Evolutionary conservation across 441 rosid species (phyloP), one percentile per base, ranked within the genome.

Genomic region (Kokia cookei): DNA sequence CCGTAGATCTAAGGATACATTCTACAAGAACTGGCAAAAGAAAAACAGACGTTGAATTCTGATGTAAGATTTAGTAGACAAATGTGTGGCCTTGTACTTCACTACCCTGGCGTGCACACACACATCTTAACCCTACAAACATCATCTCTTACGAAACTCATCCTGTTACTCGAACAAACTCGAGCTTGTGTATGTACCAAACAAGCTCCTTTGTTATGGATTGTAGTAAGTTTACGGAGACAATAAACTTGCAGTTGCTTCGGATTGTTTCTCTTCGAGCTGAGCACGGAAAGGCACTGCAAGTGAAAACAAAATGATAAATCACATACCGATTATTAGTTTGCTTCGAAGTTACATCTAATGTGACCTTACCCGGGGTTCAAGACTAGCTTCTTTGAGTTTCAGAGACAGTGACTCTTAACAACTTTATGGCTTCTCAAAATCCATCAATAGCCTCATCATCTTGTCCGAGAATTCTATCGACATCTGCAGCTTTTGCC

Each of bases 401-500:
- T 91, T 91, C 77, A 90, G 75, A 14, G 86, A 83, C 84, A 90
- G 84, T 43, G 93, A 80, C 78, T 91, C 96, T 82, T 82, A 96
- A 77, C 79, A 92, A 77, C 71, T 83, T 81, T 76, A 92, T 88
- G 76, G 97, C 97, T 85, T 96, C 99, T 69, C 80, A 80, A 81
- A 96, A 96, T 76, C 93, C 90, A 65, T 84, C 85, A 66, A 58
- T 51, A 6, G 97, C 97, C 76, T 82, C 81, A 75, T 82, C 84
- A 81, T 89, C 93, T 12, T 89, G 80, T 63, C 90, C 92, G 17
- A 92, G 80, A 78, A 58, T 89, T 78, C 91, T 84, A 83, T 96
- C 97, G 0, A 87, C 93, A 76, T 96, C 99, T 2, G 98, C 98
- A 73, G 94, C 97, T 86, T 96, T 96, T 71, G 98, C 97, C 13